Base-by-base conservation (phyloP, 495 filamentous ascomycete genomes). In the Geoglossum glabrum region DNA sequence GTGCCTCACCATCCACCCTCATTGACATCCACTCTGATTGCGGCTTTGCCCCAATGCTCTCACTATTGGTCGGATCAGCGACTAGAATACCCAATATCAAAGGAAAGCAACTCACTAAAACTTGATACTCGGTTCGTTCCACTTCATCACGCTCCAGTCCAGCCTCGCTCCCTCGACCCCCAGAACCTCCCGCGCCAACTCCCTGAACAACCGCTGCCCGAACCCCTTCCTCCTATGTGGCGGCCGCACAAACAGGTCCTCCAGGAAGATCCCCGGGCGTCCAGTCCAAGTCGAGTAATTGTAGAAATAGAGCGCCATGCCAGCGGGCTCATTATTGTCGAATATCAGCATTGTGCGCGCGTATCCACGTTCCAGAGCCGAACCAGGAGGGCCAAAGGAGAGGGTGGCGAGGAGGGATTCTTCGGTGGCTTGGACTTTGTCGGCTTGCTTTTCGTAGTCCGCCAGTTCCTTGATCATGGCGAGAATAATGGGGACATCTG, bases 121-220 rank as follows among this genome's bases (percentile, higher is more conserved):
- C 64, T 81, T 72, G 68, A 96, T 87, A 62, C 79, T 85, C 43
- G 86, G 85, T 72, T 86, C 79, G 69, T 98, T 96, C 90, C 82
- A 86, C 70, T 83, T 89, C 62, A 98, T 68, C 63, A 95, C 90
- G 65, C 79, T 86, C 92, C 92, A 98, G 71, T 95, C 90, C 58
- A 98, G 68, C 62, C 92, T 76, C 7, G 77, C 75, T 0, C 89
- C 90, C 13, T 77, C 71, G 36, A 89, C 80, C 59, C 74, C 74
- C 55, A 86, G 72, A 54, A 85, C 77, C 69, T 90, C 84, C 65
- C 77, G 75, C 34, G 90, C 90, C 68, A 96, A 70, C 64, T 80
- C 80, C 54, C 77, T 77, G 38, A 98, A 72, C 66, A 97, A 63
- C 64, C 74, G 70, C 65, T 81, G 84, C 15, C 87, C 92, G 64